Evolutionary conservation across 1,284 basidiomycete species (phyloP).

Genomic region (Wolfiporia cocos): DNA sequence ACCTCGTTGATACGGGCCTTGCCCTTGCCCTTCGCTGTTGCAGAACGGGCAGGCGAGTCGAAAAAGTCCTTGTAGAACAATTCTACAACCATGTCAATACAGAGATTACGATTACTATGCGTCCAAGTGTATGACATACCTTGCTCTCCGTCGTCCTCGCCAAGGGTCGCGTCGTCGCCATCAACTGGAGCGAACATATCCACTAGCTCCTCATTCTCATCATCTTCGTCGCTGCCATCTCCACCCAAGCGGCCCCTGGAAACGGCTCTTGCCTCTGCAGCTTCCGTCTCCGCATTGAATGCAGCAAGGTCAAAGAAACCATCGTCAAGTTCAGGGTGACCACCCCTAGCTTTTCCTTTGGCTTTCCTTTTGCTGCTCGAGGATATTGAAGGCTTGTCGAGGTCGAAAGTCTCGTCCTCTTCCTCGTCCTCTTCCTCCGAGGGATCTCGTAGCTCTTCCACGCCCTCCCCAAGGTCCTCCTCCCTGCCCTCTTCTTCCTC

Average conservation of each 20-base stretch:
- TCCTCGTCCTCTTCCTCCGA: constrained; percentile 42
- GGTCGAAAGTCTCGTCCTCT: constrained; percentile 29
- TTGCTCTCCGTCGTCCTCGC: constrained; percentile 27
- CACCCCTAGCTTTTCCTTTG: constrained; percentile 20
- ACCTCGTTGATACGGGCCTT: constrained; percentile 5
- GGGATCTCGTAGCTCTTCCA: constrained; percentile 41
- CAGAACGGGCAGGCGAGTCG: constrained; percentile 39
- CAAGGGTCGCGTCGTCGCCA: constrained; percentile 31
- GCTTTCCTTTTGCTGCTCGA: constrained; percentile 18
- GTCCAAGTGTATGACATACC: not conserved
- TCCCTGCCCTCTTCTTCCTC: constrained; percentile 33
- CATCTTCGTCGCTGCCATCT: constrained; percentile 48
- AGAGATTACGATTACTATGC: not conserved
- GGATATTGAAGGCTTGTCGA: constrained; percentile 27
- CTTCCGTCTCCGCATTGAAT: constrained; percentile 87
- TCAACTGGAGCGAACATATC: constrained; percentile 70
- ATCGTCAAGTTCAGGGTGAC: constrained; percentile 78
- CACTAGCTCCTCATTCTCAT: constrained; percentile 42
- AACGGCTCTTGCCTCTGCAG: constrained; percentile 63
- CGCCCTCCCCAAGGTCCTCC: constrained; percentile 30
- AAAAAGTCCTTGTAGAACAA: constrained; percentile 72
- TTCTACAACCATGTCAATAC: too few relatives aligned
- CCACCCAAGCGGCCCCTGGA: constrained; percentile 59
- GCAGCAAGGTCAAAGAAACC: constrained; percentile 87
- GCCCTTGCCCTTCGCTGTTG: constrained; percentile 9